Evolutionary conservation across 2,329 filamentous ascomycete species (phyloP).

Genomic region (Thielaviopsis euricoi): DNA sequence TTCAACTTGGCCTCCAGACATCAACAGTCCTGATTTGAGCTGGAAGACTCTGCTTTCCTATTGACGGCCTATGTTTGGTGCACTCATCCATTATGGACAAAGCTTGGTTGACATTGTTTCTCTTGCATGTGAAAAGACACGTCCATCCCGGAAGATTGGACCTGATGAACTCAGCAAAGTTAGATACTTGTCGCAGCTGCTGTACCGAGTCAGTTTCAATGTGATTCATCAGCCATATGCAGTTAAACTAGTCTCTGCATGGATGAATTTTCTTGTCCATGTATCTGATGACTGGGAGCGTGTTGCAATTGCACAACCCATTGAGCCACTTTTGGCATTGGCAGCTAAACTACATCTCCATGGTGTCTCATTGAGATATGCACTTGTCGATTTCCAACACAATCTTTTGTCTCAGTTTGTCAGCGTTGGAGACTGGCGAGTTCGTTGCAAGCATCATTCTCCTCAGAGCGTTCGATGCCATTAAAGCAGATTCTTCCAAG

Average conservation of each 20-base stretch:
- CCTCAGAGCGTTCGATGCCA: background rate
- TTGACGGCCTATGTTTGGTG: background rate
- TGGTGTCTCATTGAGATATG: background rate
- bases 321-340: background rate
- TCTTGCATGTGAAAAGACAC: background rate
- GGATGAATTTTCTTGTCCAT: background rate
- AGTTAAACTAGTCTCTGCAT: background rate
- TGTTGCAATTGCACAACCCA: background rate
- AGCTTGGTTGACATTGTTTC: background rate
- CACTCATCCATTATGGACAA: background rate
- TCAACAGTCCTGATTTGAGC: background rate
- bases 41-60: background rate
- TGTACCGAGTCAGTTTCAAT: too few species aligned
- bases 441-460: background rate
- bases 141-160: background rate
- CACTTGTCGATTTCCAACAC: background rate
- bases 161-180: background rate
- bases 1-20: background rate
- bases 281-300: background rate
- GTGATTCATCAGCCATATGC: too few species aligned
- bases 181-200: background rate
- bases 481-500: background rate
- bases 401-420: background rate
- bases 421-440: background rate
- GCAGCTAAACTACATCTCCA: background rate